Percentiles rank a stretch among this genome's conserved stretches.
Conservation (phyloP, 345 rosid genomes). For the Kernera saxatilis region DNA sequence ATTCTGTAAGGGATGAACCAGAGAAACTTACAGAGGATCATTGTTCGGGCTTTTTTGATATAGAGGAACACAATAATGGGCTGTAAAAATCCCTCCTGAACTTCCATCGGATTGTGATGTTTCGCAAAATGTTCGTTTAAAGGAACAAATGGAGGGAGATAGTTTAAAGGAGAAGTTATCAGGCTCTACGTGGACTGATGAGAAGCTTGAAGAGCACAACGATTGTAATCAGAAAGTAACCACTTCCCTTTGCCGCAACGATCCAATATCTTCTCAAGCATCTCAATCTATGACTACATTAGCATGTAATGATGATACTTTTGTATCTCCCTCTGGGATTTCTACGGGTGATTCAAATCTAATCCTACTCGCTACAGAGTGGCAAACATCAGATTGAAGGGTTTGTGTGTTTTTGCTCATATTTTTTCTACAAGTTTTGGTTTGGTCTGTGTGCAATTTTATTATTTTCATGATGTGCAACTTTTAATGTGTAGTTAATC, state of each 20-base stretch:
- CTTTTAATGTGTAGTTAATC: slow-evolving; percentile 32
- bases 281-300: too few relatives aligned
- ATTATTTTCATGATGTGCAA: background rate
- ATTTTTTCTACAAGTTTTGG: background rate
- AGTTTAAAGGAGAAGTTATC: slow-evolving; percentile 24
- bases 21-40: slow-evolving; percentile 3
- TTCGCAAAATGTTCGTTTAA: too few relatives aligned
- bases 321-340: too few relatives aligned
- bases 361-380: too few relatives aligned
- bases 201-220: slow-evolving; percentile 11
- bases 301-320: too few relatives aligned
- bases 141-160: background rate
- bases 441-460: background rate
- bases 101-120: too few relatives aligned
- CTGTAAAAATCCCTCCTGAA: too few relatives aligned
- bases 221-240: slow-evolving; percentile 14
- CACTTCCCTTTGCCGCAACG: slow-evolving; percentile 3
- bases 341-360: too few relatives aligned
- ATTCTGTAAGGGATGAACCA: slow-evolving; percentile 11
- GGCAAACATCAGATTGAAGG: too few relatives aligned
- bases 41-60: too few relatives aligned
- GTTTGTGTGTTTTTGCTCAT: slow-evolving; percentile 32
- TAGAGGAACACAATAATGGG: too few relatives aligned
- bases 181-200: slow-evolving; percentile 22
- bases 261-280: slow-evolving; percentile 21